phyloP scores from a whole-genome alignment of 1,139 yeast species.

The Hanseniaspora sp. region DNA sequence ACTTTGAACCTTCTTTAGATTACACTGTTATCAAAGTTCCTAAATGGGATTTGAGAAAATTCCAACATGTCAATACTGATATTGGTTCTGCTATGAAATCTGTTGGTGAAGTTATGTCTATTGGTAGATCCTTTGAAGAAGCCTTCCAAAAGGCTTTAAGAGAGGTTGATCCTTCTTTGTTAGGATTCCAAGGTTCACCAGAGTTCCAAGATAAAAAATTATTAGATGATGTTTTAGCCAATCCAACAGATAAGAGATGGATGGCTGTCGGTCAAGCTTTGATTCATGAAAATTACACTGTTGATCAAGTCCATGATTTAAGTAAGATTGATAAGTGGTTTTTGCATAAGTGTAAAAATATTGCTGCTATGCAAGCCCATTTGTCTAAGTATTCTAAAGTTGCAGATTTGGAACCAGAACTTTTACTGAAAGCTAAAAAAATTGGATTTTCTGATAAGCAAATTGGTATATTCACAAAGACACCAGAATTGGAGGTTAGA shows the following conservation, averaged over 20 bases:
- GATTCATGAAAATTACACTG: constrained; percentile 77
- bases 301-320: constrained; percentile 80
- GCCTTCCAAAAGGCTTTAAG: constrained; percentile 96
- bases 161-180: constrained; percentile 82
- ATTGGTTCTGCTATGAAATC: constrained; percentile 97
- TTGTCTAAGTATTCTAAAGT: constrained; percentile 53
- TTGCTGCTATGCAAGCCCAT: constrained; percentile 77
- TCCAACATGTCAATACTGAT: constrained; percentile 85
- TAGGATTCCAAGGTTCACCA: constrained; percentile 86
- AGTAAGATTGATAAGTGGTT: constrained; percentile 95
- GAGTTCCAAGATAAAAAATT: constrained; percentile 40
- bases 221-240: constrained; percentile 65
- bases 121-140: constrained; percentile 95
- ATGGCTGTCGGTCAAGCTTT: constrained; percentile 96
- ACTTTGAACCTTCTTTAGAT: constrained; percentile 93
- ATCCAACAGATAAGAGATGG: constrained; percentile 97
- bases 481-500: constrained; percentile 64
- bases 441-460: constrained; percentile 93
- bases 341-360: constrained; percentile 78
- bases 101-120: constrained; percentile 98
- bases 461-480: constrained; percentile 61
- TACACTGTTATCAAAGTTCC: constrained; percentile 96
- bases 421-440: constrained; percentile 73
- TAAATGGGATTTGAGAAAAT: constrained; percentile 94
- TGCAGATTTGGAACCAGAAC: constrained; percentile 50